Evolutionary conservation across 2,329 filamentous ascomycete genomes (phyloP), one percentile per base, ranked within the genome.

Genomic region (Phialemonium atrogriseum): DNA sequence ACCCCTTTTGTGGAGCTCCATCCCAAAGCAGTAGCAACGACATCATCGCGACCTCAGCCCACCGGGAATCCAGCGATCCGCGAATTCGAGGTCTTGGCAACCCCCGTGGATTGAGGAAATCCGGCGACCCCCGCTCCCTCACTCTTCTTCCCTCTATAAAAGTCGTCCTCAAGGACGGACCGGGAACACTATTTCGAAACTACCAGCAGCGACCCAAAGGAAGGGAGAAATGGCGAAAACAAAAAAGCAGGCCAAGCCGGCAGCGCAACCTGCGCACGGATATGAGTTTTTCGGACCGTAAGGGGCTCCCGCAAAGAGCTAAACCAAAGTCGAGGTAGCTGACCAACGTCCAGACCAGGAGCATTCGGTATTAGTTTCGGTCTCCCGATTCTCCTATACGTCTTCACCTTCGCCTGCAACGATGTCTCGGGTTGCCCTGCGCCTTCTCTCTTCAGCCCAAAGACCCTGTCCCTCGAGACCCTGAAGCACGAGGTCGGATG

Each of bases 361-460:
- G 85, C 84, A 21, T 73, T 80, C 38, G 71, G 62, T 39, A 84
- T 96, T 49, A 83, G 83, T 7, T 80, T 93, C 47, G 79, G 80
- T 35, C 75, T 95, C 1, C 89, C 89, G 0, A 38, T 87, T 24
- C 69, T 88, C 42, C 73, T 86, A 46, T 94, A 91, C 60, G 54
- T 78, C 46, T 80, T 89, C 51, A 71, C 79, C 27, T 94, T 95
- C 52, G 66, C 81, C 48, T 95, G 89, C 70, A 96, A 95, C 62
- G 88, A 96, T 55, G 66, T 93, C 41, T 81, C 85, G 7, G 89
- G 91, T 36, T 96, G 91, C 52, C 91, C 89, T 27, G 80, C 84
- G 3, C 86, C 88, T 4, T 86, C 84, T 4, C 68, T 89, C 7
- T 70, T 94, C 22, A 68, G 71, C 44, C 87, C 84, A 19, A 77